Base-by-base conservation (phyloP, 2,329 filamentous ascomycete species). In the Blastomyces emzantsi region DNA sequence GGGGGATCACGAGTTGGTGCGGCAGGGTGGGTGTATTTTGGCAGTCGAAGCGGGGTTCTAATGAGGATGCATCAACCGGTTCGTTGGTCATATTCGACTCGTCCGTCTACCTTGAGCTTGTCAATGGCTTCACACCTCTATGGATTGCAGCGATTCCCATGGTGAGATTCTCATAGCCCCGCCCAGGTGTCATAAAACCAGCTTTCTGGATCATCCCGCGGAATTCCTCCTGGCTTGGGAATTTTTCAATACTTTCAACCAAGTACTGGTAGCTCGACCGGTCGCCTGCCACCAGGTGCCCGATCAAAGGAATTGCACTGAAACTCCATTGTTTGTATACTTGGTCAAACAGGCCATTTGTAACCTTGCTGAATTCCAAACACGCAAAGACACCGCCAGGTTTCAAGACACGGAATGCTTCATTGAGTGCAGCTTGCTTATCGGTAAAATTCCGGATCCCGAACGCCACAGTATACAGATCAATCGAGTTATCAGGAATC, bases 271-370 rank as follows among this genome's bases (percentile, higher is more conserved):
- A 99, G 74, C 91, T 96, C 72, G 95, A 93, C 63, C 93, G 83
- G 74, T 99, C 95, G 7, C 90, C 91, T 1, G 94, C 93, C 19
- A 99, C 92, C 65, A 99, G 74, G 78, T 99, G 93, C 2, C 94
- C 95, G 72, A 99, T 97, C 69, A 99, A 76, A 0, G 94, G 94
- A 68, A 99, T 99, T 15, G 91, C 92, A 65, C 87, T 84, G 75
- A 99, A 99, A 66, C 90, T 96, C 92, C 95, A 99, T 64, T 89
- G 84, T 82, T 96, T 96, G 78, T 99, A 99, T 1, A 93, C 76
- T 22, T 87, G 85, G 76, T 97, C 89, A 72, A 99, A 86, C 0
- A 96, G 67, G 0, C 87, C 83, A 73, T 88, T 89, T 67, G 85
- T 85, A 65, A 96, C 89, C 75, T 93, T 92, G 73, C 87, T 90